phyloP scores from a whole-genome alignment of 1,139 yeast species.

The Suhomyces atakaporum region DNA sequence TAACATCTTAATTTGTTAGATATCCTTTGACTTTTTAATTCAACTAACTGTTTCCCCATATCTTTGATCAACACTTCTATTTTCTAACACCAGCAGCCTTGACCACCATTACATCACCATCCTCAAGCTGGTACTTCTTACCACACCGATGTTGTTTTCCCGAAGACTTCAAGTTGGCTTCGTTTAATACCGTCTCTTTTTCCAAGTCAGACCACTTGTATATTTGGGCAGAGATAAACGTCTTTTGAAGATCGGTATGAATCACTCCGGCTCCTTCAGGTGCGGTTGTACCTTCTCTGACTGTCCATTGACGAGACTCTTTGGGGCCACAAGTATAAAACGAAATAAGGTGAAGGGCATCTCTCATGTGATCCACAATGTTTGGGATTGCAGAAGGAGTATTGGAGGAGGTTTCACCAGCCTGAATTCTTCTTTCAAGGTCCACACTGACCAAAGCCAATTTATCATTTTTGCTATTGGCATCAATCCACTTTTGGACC shows the following conservation, averaged over 20 bases:
- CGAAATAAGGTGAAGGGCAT: slow-evolving; percentile 69
- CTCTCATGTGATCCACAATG: slow-evolving; percentile 64
- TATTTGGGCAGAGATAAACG: slow-evolving; percentile 84
- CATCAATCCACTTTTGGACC: slow-evolving; percentile 54
- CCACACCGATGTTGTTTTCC: slow-evolving; percentile 65
- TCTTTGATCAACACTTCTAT: slow-evolving; percentile 21
- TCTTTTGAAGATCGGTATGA: slow-evolving; percentile 82
- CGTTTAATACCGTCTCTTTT: slow-evolving; percentile 40
- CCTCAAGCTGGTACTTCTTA: slow-evolving; percentile 70
- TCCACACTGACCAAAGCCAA: slow-evolving; percentile 61
- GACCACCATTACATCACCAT: slow-evolving; percentile 73
- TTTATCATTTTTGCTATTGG: slow-evolving; percentile 57
- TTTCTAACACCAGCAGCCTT: slow-evolving; percentile 50
- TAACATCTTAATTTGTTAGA: too few relatives aligned
- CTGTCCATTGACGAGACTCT: slow-evolving; percentile 93
- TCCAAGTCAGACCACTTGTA: slow-evolving; percentile 75
- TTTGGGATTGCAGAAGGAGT: slow-evolving; percentile 44
- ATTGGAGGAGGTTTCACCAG: slow-evolving; percentile 11
- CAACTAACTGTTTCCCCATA: too few relatives aligned
- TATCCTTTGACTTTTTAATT: too few relatives aligned
- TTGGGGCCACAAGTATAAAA: slow-evolving; percentile 90
- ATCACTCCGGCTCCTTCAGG: slow-evolving; percentile 95
- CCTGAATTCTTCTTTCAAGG: slow-evolving; percentile 49
- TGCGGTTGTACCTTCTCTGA: slow-evolving; percentile 74
- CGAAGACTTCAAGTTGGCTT: slow-evolving; percentile 42